phyloP scores from a whole-genome alignment of 2,329 filamentous ascomycete genomes.

The Remersonia thermophila region DNA sequence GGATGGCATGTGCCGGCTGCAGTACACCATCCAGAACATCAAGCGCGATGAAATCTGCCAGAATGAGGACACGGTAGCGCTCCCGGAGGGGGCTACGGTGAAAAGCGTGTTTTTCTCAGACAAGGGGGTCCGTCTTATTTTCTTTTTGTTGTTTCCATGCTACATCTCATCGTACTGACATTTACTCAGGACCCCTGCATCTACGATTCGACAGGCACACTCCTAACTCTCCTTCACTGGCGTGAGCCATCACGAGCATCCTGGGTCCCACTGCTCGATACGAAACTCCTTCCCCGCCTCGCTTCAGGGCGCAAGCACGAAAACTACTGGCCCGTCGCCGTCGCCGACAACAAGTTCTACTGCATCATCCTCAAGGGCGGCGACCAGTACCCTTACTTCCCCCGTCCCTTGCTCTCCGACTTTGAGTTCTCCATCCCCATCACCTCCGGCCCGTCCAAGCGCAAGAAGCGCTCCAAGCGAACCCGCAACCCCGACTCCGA shows the following conservation, averaged over 20 bases:
- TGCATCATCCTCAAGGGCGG: conserved; percentile 98
- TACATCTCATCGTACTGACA: neutral
- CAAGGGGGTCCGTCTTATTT: conserved; percentile 51
- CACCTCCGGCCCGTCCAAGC: conserved; percentile 36
- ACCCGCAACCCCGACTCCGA: conserved; percentile 22
- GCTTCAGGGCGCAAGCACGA: conserved; percentile 78
- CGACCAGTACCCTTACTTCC: conserved; percentile 87
- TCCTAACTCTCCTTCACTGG: conserved; percentile 86
- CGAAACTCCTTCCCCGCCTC: conserved; percentile 67
- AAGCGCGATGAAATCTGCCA: conserved; percentile 91
- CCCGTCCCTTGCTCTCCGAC: conserved; percentile 76
- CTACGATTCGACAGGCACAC: conserved; percentile 82
- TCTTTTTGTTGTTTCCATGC: neutral
- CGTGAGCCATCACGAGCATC: conserved; percentile 69
- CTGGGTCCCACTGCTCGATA: conserved; percentile 91
- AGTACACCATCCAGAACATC: conserved; percentile 90
- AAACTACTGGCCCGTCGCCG: conserved; percentile 88
- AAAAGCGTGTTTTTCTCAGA: conserved; percentile 87
- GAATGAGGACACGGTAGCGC: conserved; percentile 79
- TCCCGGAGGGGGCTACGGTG: conserved; percentile 61
- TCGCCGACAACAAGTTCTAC: conserved; percentile 84
- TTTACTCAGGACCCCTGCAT: conserved; percentile 70
- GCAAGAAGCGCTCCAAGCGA: conserved; percentile 22
- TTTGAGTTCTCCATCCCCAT: conserved; percentile 87
- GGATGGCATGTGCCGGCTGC: conserved; percentile 64